A percentile compares a stretch with the other conserved stretches of the same genome.
Conservation (phyloP, 345 rosid species). For the Stellera chamaejasme region DNA sequence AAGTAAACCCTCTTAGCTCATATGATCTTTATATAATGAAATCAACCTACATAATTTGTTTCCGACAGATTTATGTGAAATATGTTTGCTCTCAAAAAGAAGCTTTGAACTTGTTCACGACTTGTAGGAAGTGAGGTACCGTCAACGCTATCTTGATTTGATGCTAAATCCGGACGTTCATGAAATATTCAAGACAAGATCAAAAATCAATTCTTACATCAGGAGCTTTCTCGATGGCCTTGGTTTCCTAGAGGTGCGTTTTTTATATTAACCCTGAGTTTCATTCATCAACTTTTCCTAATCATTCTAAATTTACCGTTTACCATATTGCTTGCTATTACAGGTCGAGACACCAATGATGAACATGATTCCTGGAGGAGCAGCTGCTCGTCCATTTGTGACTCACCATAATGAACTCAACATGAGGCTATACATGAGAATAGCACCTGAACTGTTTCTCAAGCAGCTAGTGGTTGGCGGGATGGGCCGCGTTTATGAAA, state of each 20-base stretch:
- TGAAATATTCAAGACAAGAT: conserved; percentile 65
- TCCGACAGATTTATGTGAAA: too few relatives aligned
- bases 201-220: conserved; percentile 48
- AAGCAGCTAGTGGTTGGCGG: conserved; percentile 97
- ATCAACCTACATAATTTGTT: too few relatives aligned
- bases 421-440: conserved; percentile 88
- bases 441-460: conserved; percentile 92
- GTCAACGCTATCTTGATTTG: conserved; percentile 87
- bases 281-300: not conserved
- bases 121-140: conserved; percentile 79
- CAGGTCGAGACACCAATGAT: conserved; percentile 99
- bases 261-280: conserved; percentile 1
- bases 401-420: conserved; percentile 91
- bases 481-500: conserved; percentile 82
- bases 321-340: not conserved
- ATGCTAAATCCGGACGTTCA: conserved; percentile 76
- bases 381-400: conserved; percentile 95
- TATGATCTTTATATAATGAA: too few relatives aligned
- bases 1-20: too few relatives aligned
- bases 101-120: not conserved
- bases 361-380: conserved; percentile 99
- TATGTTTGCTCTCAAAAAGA: too few relatives aligned
- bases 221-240: conserved; percentile 63
- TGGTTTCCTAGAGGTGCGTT: conserved; percentile 71
- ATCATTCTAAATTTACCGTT: not conserved